A percentile compares a stretch with the other conserved stretches of the same genome.
phyloP scores from a whole-genome alignment of 2,329 filamentous ascomycete genomes.

The Nothomitra cinnamomea region DNA sequence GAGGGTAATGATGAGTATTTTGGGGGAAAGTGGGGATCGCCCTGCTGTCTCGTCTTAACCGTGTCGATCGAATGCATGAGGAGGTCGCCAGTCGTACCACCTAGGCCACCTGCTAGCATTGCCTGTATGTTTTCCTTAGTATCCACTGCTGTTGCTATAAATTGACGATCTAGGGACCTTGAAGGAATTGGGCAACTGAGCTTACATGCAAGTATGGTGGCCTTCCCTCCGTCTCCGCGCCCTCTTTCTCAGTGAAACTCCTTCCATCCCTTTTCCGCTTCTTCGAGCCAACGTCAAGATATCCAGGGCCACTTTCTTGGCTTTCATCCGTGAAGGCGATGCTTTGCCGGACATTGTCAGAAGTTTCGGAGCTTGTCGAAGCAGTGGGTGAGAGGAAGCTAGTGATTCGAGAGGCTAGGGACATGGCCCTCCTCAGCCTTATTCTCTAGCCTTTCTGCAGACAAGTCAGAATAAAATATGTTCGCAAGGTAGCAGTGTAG shows the following conservation, averaged over 20 bases:
- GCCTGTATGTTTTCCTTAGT: constrained; percentile 35
- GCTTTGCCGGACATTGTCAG: constrained; percentile 15
- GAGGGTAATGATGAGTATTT: constrained; percentile 83
- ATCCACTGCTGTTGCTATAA: background rate
- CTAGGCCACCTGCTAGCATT: constrained; percentile 88
- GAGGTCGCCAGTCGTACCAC: constrained; percentile 87
- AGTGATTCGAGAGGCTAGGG: constrained; percentile 36
- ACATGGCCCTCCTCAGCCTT: constrained; percentile 30
- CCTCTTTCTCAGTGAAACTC: constrained; percentile 27
- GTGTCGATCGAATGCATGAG: constrained; percentile 98
- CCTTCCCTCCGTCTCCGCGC: constrained; percentile 28
- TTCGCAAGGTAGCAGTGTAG: too few relatives aligned
- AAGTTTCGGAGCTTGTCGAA: constrained; percentile 18
- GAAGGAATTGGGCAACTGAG: constrained; percentile 8
- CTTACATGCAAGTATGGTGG: constrained; percentile 48
- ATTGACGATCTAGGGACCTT: background rate
- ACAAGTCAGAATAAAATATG: too few relatives aligned
- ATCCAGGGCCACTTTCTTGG: background rate
- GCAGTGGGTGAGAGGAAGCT: constrained; percentile 31
- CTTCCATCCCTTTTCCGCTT: constrained; percentile 21
- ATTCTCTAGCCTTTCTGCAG: background rate
- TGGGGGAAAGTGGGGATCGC: constrained; percentile 80
- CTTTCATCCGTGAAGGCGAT: background rate
- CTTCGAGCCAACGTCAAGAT: constrained; percentile 12
- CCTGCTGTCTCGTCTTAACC: constrained; percentile 95